Conservation (phyloP, 768 basidiomycete genomes). For the Tubosaeta sp. region DNA sequence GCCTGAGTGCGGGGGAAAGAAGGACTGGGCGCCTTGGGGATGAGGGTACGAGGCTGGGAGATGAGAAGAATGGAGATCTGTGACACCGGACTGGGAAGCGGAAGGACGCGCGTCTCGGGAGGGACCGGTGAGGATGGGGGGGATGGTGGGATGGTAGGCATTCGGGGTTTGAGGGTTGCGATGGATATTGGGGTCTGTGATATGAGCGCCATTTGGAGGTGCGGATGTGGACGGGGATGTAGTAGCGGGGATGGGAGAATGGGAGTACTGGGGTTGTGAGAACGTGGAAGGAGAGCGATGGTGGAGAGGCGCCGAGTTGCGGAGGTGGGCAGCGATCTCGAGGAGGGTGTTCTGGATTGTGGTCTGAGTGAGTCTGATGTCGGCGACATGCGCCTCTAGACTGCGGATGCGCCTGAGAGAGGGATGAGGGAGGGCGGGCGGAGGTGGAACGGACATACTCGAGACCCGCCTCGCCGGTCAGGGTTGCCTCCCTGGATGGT, state of each 20-base stretch:
- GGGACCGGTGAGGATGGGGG: slow-evolving; percentile 27
- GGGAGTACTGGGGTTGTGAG: slow-evolving; percentile 46
- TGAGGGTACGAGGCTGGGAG: slow-evolving; percentile 40
- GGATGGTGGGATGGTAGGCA: slow-evolving; percentile 26
- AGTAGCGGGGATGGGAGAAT: slow-evolving; percentile 63
- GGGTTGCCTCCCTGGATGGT: slow-evolving; percentile 79
- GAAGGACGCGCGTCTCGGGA: slow-evolving; percentile 32
- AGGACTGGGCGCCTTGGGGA: slow-evolving; percentile 29
- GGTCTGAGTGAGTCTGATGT: slow-evolving; percentile 68
- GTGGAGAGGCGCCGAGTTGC: slow-evolving; percentile 43
- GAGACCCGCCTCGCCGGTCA: slow-evolving; percentile 84
- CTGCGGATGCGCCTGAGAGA: slow-evolving; percentile 78
- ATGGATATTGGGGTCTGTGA: slow-evolving; percentile 20
- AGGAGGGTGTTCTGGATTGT: slow-evolving; percentile 75
- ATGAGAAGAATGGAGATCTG: slow-evolving; percentile 44
- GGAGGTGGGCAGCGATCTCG: slow-evolving; percentile 76
- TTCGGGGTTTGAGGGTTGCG: slow-evolving; percentile 29
- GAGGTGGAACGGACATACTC: slow-evolving; percentile 53
- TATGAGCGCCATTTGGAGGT: slow-evolving; percentile 34
- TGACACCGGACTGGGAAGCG: slow-evolving; percentile 31
- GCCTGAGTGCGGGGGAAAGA: slow-evolving; percentile 39
- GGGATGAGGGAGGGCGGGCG: slow-evolving; percentile 7
- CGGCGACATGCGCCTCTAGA: slow-evolving; percentile 81
- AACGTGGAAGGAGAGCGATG: slow-evolving; percentile 65
- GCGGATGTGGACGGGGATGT: slow-evolving; percentile 44